These are phyloP conservation scores for Petrea volubilis DNA, from an alignment of 257 asterid species.

Conservation along the genomic window DNA sequence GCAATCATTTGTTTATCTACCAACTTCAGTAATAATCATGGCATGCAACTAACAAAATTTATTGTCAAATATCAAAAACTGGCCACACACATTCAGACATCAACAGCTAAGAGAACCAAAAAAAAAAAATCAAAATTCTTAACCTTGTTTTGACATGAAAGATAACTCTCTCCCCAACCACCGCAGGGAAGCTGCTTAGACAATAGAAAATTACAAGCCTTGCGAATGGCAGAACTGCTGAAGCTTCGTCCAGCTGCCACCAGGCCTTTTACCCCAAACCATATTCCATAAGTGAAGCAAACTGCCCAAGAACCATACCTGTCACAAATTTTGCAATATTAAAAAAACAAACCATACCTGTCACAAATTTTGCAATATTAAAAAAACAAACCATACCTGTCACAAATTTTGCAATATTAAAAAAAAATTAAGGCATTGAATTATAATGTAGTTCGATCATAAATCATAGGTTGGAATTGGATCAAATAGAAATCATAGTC, in stretches of 20 bases:
- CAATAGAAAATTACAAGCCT: constrained; percentile 87
- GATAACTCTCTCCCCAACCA: constrained; percentile 99
- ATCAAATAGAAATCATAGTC: not conserved
- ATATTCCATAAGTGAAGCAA: constrained; percentile 90
- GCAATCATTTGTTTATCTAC: not conserved
- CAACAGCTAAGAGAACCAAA: constrained; percentile 10
- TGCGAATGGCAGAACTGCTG: constrained; percentile 61
- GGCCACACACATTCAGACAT: constrained; percentile 14
- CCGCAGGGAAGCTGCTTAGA: constrained; percentile 91
- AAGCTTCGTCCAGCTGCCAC: constrained; percentile 80
- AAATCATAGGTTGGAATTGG: constrained; percentile 1
- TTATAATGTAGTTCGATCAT: not conserved
- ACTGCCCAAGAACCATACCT: constrained; percentile 99
- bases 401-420: constrained; percentile 12
- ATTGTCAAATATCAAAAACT: not conserved
- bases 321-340: constrained; percentile 17
- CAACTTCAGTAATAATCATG: not conserved
- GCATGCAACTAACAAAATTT: not conserved
- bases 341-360: constrained; percentile 93
- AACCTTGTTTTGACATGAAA: constrained; percentile 96
- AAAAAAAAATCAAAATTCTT: not conserved
- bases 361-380: constrained; percentile 11
- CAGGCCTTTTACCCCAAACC: constrained; percentile 93
- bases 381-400: constrained; percentile 92
- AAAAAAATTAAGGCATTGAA: not conserved